phyloP scores from a whole-genome alignment of 106 monocot species.

The Narthecium ossifragum region DNA sequence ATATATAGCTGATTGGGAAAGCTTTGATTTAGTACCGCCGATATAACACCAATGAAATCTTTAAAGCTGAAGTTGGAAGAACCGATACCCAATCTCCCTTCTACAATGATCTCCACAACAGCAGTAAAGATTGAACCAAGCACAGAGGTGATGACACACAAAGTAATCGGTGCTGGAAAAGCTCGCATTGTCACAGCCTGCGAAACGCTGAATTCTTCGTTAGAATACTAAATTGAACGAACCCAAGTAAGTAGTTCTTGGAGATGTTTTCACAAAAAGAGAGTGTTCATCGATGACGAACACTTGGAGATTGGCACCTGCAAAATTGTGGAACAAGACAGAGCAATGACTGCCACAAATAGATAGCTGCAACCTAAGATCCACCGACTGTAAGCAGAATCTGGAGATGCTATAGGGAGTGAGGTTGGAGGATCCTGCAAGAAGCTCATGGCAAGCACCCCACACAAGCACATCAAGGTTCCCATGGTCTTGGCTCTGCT shows the following conservation, averaged over 20 bases:
- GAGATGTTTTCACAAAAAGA: not conserved
- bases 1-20: not conserved
- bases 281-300: not conserved
- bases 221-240: not conserved
- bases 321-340: slow-evolving; percentile 46
- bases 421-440: slow-evolving; percentile 31
- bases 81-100: slow-evolving; percentile 40
- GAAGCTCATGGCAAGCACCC: slow-evolving; percentile 61
- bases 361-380: slow-evolving; percentile 56
- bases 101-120: slow-evolving; percentile 16
- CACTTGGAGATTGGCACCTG: slow-evolving; percentile 26
- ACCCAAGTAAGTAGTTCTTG: too few relatives aligned
- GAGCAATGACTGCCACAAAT: slow-evolving; percentile 17
- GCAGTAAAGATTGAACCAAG: slow-evolving; percentile 45
- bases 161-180: slow-evolving; percentile 58
- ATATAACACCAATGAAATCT: slow-evolving; percentile 15
- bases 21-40: slow-evolving; percentile 26
- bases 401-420: not conserved
- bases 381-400: slow-evolving; percentile 26
- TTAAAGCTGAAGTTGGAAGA: slow-evolving; percentile 13
- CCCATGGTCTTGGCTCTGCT: slow-evolving; percentile 62
- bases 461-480: slow-evolving; percentile 58
- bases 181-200: slow-evolving; percentile 51
- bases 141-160: slow-evolving; percentile 27
- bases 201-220: not conserved